Base-by-base conservation (phyloP, 2,329 filamentous ascomycete species). In the Orbilia ellipsospora region DNA sequence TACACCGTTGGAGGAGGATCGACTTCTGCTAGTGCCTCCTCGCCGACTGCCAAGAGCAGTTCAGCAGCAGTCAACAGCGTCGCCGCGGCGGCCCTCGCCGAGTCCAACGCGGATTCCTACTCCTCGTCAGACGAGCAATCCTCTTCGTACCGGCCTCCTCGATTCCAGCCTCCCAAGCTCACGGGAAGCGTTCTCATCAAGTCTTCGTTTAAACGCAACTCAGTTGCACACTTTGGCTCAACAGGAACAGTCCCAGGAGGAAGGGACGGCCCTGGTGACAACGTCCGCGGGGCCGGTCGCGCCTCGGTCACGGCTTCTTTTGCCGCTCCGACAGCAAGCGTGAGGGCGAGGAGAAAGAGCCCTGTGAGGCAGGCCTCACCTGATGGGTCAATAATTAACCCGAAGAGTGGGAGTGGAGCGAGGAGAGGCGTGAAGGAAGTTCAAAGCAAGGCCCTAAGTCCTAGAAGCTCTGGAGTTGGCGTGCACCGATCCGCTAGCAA, bases 381-480 rank as follows among this genome's bases (percentile, higher is more conserved):
- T 81, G 63, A 81, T 83, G 67, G 80, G 83, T 54, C 82, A 68
- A 79, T 80, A 28, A 80, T 82, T 68, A 81, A 82, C n/a, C 79
- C 81, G 18, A 80, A 82, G n/a, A 80, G 80, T 42, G 68, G 81
- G 18, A 81, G 81, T 20, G 79, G 80, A 36, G 68, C 80, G n/a
- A 77, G 82, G 13, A 80, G 80, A 28, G 81, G 79, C 68, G 76
- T 82, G 45, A 80, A 81, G 50, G 77, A 79, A 10, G 68, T 73
- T 51, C 77, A 77, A 23, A 80, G 80, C 52, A 79, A 78, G 16
- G 77, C 77, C 15, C 81, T 79, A 77, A 81, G 78, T 78, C 82
- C 79, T 70, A 57, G 48, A 48, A 64, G 40, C 50, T 75, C 72
- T 12, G 59, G 72, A 12, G 73, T 70, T 1, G 66, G 66, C 56